Evolutionary conservation across 1,284 basidiomycete genomes (phyloP).

Genomic region (Moesziomyces sp.): DNA sequence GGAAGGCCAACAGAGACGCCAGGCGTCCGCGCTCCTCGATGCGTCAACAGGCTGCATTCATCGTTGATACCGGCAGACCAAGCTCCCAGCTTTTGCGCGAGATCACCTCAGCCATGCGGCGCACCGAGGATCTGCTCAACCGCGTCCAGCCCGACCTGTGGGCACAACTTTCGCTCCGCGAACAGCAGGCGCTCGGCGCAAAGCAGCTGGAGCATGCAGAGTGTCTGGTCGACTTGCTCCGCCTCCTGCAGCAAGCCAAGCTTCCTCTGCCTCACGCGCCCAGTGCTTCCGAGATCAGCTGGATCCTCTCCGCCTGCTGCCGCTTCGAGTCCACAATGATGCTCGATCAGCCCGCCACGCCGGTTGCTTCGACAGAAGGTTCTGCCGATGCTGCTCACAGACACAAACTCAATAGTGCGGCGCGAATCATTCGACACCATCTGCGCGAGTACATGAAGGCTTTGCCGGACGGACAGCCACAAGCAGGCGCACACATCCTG

Average conservation of each 20-base stretch:
- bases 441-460: constrained; percentile 34
- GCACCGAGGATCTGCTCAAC: constrained; percentile 11
- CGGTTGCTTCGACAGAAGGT: background rate
- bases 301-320: constrained; percentile 43
- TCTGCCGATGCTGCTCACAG: constrained; percentile 4
- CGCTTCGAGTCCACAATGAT: constrained; percentile 29
- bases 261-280: constrained; percentile 25
- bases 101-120: constrained; percentile 21
- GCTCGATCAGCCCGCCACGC: constrained; percentile 4
- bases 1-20: constrained; percentile 25
- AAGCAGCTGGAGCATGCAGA: constrained; percentile 33
- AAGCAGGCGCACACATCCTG: constrained; percentile 7
- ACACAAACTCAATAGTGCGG: constrained; percentile 13
- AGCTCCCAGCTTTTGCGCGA: constrained; percentile 33
- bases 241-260: constrained; percentile 16
- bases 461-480: constrained; percentile 27
- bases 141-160: constrained; percentile 21
- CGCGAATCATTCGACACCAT: constrained; percentile 24
- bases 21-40: constrained; percentile 6
- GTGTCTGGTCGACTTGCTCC: constrained; percentile 28
- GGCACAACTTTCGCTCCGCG: constrained; percentile 10
- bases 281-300: constrained; percentile 27
- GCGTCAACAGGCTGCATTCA: constrained; percentile 25
- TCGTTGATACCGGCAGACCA: constrained; percentile 22
- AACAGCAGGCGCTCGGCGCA: constrained; percentile 12